Base-by-base conservation (phyloP, 2,329 filamentous ascomycete species). In the Fusarium mundagurra region DNA sequence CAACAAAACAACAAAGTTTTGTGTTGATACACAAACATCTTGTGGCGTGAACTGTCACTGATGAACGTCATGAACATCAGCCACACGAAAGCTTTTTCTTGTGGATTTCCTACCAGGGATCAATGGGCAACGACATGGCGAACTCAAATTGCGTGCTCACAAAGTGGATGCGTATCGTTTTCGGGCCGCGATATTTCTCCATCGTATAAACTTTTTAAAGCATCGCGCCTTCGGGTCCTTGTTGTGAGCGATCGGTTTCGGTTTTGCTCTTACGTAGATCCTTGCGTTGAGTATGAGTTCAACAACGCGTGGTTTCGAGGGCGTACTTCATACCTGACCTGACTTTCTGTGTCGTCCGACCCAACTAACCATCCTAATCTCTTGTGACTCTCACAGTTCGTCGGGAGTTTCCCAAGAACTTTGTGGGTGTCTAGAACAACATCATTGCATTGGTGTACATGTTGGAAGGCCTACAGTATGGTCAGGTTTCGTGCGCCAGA, bases 131-230 rank as follows among this genome's bases (percentile, higher is more conserved):
- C 60, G 68, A 51, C 55, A 74, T 61, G 31, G 18, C 6, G 17
- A 58, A 65, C 34, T 34, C 41, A 31, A 50, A 74, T 74, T 69
- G 64, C 72, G 72, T 74, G 72, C 71, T 74, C 50, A 3, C 7
- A 6, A 27, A 72, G 72, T 66, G 72, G 64, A 43, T 38, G 34
- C 43, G 17, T 12, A 17, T 17, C 8, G 13, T 22, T 39, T 54
- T 72, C 55, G 70, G 48, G n/a, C 69, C 69, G 59, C 5, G n/a
- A 31, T 13, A 9, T 36, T 51, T 57, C 47, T 20, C 71, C 71
- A 62, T 64, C 34, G 22, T 57, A 74, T 74, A 69, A 61, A 33
- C 67, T 72, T 74, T 74, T 71, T 14, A 2, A 22, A 18, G 24
- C n/a, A 74, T 74, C 45, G 53, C 71, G 72, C 64, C 47, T 68